Evolutionary conservation across 345 rosid genomes (phyloP).

Genomic region (Citrus glauca): DNA sequence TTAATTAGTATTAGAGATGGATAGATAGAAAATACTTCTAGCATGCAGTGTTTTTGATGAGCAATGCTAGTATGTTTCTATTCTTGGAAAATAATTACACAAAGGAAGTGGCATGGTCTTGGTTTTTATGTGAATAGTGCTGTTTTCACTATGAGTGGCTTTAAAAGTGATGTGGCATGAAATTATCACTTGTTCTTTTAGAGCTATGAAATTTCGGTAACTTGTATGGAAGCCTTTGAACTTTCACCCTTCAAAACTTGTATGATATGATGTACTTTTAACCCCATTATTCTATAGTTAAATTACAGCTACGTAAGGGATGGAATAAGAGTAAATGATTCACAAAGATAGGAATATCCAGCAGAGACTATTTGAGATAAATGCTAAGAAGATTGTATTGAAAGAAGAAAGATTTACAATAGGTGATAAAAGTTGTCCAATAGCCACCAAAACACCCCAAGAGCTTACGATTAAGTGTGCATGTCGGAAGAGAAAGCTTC

Average conservation of each 20-base stretch:
- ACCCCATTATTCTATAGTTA: not conserved
- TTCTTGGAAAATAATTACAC: not conserved
- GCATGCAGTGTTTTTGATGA: not conserved
- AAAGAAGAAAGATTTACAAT: not conserved
- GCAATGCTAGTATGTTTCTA: not conserved
- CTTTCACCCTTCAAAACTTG: not conserved
- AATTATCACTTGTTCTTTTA: not conserved
- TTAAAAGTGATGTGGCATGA: not conserved
- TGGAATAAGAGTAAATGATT: not conserved
- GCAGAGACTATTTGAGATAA: not conserved
- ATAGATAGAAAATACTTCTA: not conserved
- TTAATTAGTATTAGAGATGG: not conserved
- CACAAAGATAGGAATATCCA: not conserved
- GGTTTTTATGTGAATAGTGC: not conserved
- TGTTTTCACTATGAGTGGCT: not conserved
- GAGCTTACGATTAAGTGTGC: not conserved
- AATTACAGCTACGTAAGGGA: not conserved
- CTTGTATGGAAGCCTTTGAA: not conserved
- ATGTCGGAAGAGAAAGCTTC: not conserved
- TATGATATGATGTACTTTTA: not conserved
- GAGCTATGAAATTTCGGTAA: not conserved
- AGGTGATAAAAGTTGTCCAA: not conserved
- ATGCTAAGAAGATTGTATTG: not conserved
- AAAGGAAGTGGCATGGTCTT: not conserved
- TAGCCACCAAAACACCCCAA: not conserved